These are phyloP conservation scores for Colletotrichum caudatum DNA, from an alignment of 2,329 filamentous ascomycete genomes.

Conservation along the genomic window DNA sequence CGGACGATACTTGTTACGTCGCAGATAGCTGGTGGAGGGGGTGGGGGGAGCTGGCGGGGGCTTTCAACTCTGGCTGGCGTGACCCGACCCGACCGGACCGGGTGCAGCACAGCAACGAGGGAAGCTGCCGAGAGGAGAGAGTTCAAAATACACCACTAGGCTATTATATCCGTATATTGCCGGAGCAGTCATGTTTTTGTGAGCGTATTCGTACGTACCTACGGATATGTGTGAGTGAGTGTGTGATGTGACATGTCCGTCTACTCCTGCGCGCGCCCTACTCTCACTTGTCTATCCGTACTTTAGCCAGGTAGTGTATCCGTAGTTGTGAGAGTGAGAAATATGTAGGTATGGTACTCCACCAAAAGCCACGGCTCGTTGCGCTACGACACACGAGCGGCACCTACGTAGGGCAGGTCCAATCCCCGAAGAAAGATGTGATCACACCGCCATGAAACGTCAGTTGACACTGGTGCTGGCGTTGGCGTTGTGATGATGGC, in stretches of 20 bases:
- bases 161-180: too few relatives aligned
- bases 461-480: background rate
- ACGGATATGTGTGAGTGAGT: too few relatives aligned
- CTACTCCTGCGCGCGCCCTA: too few relatives aligned
- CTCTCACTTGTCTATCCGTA: too few relatives aligned
- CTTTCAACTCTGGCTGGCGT: conserved; percentile 1
- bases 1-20: conserved; percentile 34
- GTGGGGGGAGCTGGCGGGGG: background rate
- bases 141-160: too few relatives aligned
- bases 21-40: conserved; percentile 1
- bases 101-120: background rate
- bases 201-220: background rate
- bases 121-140: background rate
- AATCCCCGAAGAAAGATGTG: conserved; percentile 2
- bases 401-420: conserved; percentile 23
- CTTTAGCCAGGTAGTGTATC: too few relatives aligned
- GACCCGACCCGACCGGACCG: background rate
- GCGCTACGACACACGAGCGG: conserved; percentile 30
- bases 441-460: background rate
- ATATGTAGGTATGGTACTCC: background rate
- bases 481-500: too few relatives aligned
- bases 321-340: too few relatives aligned
- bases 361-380: background rate
- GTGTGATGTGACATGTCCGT: too few relatives aligned
- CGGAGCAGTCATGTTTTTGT: too few relatives aligned